These are phyloP conservation scores for Postia placenta DNA, from an alignment of 768 basidiomycete species.

Conservation along the genomic window DNA sequence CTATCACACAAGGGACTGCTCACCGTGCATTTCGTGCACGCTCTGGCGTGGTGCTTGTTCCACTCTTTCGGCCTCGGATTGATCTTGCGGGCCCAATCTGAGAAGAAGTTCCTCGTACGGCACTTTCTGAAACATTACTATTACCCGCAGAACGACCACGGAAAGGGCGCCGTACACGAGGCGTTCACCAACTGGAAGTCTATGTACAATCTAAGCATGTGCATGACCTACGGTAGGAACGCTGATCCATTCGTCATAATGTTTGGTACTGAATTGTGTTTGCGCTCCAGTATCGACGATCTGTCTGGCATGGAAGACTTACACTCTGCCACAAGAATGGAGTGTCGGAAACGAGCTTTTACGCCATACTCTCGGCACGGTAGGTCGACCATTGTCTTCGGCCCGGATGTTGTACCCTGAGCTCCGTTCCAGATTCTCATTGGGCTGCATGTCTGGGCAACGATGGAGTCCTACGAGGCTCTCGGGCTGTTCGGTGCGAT, in stretches of 20 bases:
- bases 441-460: conserved; percentile 87
- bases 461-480: conserved; percentile 85
- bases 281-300: conserved; percentile 65
- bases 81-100: conserved; percentile 78
- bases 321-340: conserved; percentile 79
- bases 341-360: conserved; percentile 81
- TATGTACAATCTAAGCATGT: conserved; percentile 86
- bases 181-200: conserved; percentile 95
- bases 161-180: conserved; percentile 79
- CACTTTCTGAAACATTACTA: conserved; percentile 95
- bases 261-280: neutral
- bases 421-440: conserved; percentile 43
- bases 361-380: conserved; percentile 82
- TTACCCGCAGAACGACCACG: conserved; percentile 66
- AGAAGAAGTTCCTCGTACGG: conserved; percentile 82
- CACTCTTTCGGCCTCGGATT: conserved; percentile 86
- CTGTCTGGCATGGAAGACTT: conserved; percentile 87
- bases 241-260: neutral
- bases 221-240: conserved; percentile 88
- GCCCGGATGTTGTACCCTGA: neutral
- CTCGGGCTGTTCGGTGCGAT: conserved; percentile 83
- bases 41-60: conserved; percentile 79
- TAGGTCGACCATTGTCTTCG: conserved; percentile 33
- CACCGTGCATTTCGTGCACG: conserved; percentile 75
- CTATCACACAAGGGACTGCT: conserved; percentile 45